Evolutionary conservation across 176 grass and related monocot species (phyloP).

Genomic region (Oryza glaberrima): DNA sequence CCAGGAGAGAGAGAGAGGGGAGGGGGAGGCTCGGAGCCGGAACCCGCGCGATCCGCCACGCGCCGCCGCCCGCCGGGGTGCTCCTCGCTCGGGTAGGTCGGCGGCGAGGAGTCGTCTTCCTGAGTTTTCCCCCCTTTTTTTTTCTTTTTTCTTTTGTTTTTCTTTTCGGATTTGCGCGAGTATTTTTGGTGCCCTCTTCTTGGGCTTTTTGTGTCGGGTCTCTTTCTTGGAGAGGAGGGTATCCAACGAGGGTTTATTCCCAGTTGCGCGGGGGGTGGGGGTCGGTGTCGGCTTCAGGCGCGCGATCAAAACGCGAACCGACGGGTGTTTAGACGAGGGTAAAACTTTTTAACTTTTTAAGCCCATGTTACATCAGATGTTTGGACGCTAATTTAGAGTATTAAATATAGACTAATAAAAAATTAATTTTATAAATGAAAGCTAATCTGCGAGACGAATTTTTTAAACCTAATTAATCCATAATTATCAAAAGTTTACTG

Average conservation of each 20-base stretch:
- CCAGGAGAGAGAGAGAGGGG: not conserved
- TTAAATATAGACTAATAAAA: too few species aligned
- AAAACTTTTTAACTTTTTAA: too few species aligned
- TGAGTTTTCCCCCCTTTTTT: not conserved
- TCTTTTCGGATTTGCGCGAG: not conserved
- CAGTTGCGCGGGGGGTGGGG: not conserved
- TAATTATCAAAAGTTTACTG: too few species aligned
- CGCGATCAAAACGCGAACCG: not conserved
- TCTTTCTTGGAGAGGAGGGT: conserved; percentile 53
- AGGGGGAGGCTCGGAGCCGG: not conserved
- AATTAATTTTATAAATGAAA: too few species aligned
- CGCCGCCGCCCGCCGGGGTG: not conserved
- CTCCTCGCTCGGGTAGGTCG: not conserved
- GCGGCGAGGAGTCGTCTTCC: not conserved
- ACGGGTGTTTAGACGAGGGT: too few species aligned
- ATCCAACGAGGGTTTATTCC: conserved; percentile 56
- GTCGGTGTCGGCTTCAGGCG: not conserved
- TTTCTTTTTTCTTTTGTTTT: not conserved
- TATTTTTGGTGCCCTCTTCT: conserved; percentile 1
- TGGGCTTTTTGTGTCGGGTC: not conserved
- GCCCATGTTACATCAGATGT: fast-evolving
- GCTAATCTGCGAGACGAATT: too few species aligned
- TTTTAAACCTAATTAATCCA: too few species aligned
- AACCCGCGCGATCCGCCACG: not conserved
- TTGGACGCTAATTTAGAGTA: too few species aligned